Base-by-base conservation (phyloP, 805 yeast genomes). In the Candida sonorensis region DNA sequence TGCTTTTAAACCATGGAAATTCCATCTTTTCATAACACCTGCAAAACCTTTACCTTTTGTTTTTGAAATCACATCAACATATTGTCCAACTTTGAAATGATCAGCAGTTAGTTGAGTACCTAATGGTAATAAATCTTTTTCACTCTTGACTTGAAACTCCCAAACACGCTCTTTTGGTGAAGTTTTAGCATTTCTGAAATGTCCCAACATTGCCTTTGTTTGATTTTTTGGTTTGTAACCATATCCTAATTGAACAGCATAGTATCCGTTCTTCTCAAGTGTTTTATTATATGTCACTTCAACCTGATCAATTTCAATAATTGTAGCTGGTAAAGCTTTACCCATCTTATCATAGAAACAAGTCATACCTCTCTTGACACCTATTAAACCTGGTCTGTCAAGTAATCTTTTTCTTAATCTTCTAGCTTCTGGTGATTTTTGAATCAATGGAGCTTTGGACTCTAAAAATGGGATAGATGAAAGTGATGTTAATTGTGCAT, bases 1-100 rank as follows among this genome's bases (percentile, higher is more conserved):
- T 6, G 97, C 97, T 26, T 76, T 73, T 58, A 83, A 74, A 69
- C 98, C 98, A 28, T 64, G 66, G 63, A 90, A 92, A 10, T 85
- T 83, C 67, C 81, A 82, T 62, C 95, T 78, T 59, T 90, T 90
- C 96, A 92, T 92, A 16, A 90, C 97, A 75, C 98, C 98, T 15
- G 88, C 85, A 57, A 86, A 86, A 9, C 98, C 98, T 61, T 92
- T 92, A 61, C 98, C 98, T 57, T 86, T 90, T 32, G 88, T 68
- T 13, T 70, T 68, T 11, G 88, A 81, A 53, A 76, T 71, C 33
- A 86, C 64, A 55, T 92, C 98, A 17, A 92, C 88, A 38, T 64
- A 72, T 57, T 86, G 92, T 19, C 97, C 97, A 12, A 64, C 67
- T 36, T 76, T 71, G 56, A 90, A 90, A 58, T 81, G 88, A 51